Conservation (phyloP, 2,329 filamentous ascomycete species). For the Thielaviopsis musarum region DNA sequence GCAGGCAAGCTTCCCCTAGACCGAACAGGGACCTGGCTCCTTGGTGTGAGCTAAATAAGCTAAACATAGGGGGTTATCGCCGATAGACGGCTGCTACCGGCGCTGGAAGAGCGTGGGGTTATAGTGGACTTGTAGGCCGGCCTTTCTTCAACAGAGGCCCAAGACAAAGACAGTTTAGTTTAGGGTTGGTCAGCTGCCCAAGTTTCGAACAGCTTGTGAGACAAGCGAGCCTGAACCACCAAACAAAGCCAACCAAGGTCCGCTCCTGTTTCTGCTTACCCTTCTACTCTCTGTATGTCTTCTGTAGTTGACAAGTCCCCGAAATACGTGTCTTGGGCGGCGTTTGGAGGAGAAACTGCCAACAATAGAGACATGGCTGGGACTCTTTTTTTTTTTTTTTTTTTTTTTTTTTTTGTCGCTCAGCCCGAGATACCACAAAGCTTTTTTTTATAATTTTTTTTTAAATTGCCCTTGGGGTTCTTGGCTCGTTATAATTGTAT, state of each 20-base stretch:
- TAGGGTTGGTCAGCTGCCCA: background rate
- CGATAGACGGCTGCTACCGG: background rate
- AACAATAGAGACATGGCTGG: background rate
- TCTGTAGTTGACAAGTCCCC: background rate
- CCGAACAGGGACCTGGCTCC: background rate
- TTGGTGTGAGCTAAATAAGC: background rate
- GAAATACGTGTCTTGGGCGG: background rate
- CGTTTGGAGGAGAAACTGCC: background rate
- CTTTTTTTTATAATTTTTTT: too few relatives aligned
- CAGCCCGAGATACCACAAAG: too few relatives aligned
- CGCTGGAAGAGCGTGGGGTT: too few relatives aligned
- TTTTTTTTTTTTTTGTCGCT: background rate
- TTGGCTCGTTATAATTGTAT: too few relatives aligned
- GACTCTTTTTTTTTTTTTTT: background rate
- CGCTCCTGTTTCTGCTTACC: background rate
- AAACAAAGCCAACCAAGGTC: background rate
- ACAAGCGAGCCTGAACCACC: background rate
- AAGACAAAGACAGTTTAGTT: too few relatives aligned
- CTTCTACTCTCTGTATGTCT: background rate
- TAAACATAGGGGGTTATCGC: background rate
- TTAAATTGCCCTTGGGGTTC: too few relatives aligned
- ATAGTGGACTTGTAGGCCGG: too few relatives aligned
- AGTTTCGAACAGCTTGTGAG: background rate
- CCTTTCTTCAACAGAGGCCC: too few relatives aligned
- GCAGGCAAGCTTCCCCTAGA: background rate